Conservation (phyloP, 1,284 basidiomycete species). For the Chalciporus piperatoides region DNA sequence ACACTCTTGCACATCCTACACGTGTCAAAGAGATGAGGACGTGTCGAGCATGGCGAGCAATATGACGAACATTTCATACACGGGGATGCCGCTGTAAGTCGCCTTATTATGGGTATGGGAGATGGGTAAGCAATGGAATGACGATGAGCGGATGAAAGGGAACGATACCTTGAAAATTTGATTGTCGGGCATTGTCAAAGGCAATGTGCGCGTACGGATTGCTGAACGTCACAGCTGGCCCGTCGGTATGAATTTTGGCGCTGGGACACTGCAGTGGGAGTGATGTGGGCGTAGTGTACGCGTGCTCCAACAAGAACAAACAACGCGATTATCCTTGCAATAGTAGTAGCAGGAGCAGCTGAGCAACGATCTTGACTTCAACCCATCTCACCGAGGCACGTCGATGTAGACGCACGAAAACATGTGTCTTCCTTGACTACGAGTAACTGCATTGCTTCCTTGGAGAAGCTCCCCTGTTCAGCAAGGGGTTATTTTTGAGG, state of each 20-base stretch:
- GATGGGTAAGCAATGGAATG: constrained; percentile 6
- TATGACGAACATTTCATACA: constrained; percentile 75
- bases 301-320: constrained; percentile 57
- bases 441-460: not conserved
- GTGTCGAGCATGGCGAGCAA: constrained; percentile 36
- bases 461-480: constrained; percentile 3
- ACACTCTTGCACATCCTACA: constrained; percentile 89
- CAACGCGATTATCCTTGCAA: constrained; percentile 36
- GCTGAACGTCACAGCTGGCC: not conserved
- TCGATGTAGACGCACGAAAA: not conserved
- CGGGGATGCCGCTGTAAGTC: constrained; percentile 84
- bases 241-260: constrained; percentile 13
- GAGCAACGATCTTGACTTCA: constrained; percentile 4
- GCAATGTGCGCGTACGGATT: constrained; percentile 5
- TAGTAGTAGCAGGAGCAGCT: no score
- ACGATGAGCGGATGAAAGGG: constrained; percentile 15
- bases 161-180: constrained; percentile 72
- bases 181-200: constrained; percentile 61
- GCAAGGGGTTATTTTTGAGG: not conserved
- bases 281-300: constrained; percentile 26
- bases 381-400: not conserved
- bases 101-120: constrained; percentile 45
- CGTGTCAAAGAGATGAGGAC: constrained; percentile 34
- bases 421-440: not conserved
- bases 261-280: constrained; percentile 19